Evolutionary conservation across 768 basidiomycete species (phyloP).

Genomic region (Bullera alba): DNA sequence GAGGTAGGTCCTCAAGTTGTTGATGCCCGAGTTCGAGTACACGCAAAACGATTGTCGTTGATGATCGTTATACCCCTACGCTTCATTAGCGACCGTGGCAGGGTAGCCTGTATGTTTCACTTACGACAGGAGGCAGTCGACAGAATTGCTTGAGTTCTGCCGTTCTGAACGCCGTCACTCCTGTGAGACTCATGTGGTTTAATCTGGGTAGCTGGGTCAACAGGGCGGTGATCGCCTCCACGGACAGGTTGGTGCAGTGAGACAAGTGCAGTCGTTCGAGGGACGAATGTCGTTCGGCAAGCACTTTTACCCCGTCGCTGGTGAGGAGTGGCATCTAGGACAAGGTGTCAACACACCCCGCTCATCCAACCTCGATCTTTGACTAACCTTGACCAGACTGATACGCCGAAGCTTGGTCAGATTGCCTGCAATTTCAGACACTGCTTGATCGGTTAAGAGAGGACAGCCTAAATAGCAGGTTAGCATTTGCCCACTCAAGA

Average conservation of each 20-base stretch:
- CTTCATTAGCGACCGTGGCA: not conserved
- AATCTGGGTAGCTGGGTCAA: constrained; percentile 81
- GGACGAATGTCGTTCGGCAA: constrained; percentile 75
- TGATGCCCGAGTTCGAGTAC: constrained; percentile 85
- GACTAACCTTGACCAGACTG: constrained; percentile 72
- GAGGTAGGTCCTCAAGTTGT: constrained; percentile 70
- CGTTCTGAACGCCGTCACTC: constrained; percentile 83
- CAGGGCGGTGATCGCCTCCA: constrained; percentile 83
- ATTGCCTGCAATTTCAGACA: constrained; percentile 72
- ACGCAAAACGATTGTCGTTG: constrained; percentile 92
- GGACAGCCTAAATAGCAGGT: constrained; percentile 59
- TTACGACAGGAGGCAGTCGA: constrained; percentile 73
- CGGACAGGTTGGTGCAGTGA: constrained; percentile 91
- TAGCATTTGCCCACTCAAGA: not conserved
- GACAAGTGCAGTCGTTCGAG: constrained; percentile 94
- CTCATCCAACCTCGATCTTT: too few species aligned
- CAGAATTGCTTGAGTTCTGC: constrained; percentile 83
- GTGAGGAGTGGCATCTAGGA: not conserved
- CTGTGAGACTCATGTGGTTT: constrained; percentile 93
- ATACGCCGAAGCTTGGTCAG: constrained; percentile 87
- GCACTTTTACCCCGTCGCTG: constrained; percentile 42
- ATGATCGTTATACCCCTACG: constrained; percentile 79
- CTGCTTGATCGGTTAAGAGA: constrained; percentile 83
- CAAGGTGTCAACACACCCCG: not conserved
- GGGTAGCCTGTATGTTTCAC: constrained; percentile 33